These are phyloP conservation scores for Sporothrix phasma DNA, from an alignment of 2,329 filamentous ascomycete species.

Conservation along the genomic window DNA sequence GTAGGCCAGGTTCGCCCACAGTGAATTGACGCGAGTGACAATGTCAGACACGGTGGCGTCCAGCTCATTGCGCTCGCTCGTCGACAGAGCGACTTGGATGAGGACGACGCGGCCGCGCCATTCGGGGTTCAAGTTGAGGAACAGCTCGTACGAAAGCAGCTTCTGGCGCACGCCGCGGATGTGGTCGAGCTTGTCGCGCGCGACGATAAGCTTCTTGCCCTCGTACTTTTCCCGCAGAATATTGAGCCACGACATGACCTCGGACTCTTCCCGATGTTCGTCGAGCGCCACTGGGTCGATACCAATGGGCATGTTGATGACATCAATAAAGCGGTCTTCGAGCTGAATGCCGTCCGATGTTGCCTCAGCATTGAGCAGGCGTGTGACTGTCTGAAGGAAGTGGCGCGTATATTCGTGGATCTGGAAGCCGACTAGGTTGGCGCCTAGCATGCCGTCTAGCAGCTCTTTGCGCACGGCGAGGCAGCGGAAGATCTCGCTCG, in stretches of 20 bases:
- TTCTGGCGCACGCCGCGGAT: constrained; percentile 91
- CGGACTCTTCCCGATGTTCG: constrained; percentile 57
- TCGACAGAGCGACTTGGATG: constrained; percentile 88
- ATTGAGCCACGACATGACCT: constrained; percentile 69
- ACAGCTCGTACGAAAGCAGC: constrained; percentile 82
- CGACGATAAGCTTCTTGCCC: constrained; percentile 83
- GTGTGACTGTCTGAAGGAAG: constrained; percentile 91
- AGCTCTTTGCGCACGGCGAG: constrained; percentile 78
- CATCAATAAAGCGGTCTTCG: constrained; percentile 87
- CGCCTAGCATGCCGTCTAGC: constrained; percentile 83
- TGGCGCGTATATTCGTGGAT: constrained; percentile 88
- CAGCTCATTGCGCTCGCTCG: constrained; percentile 77
- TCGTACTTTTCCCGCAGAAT: constrained; percentile 76
- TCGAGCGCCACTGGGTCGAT: constrained; percentile 75
- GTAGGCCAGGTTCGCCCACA: constrained; percentile 81
- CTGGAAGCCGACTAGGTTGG: constrained; percentile 88
- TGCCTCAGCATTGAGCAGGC: constrained; percentile 81
- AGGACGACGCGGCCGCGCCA: constrained; percentile 82
- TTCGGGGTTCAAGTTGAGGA: constrained; percentile 85
- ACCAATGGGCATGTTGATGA: constrained; percentile 76
- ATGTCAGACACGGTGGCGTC: constrained; percentile 87
- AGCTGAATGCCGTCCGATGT: constrained; percentile 80
- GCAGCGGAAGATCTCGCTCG: constrained; percentile 91
- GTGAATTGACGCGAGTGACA: constrained; percentile 85
- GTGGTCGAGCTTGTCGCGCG: constrained; percentile 86